Percentiles rank a stretch among this genome's conserved stretches.
Evolutionary conservation across 257 asterid species (phyloP).

Genomic region (Solanum corneliomulleri): DNA sequence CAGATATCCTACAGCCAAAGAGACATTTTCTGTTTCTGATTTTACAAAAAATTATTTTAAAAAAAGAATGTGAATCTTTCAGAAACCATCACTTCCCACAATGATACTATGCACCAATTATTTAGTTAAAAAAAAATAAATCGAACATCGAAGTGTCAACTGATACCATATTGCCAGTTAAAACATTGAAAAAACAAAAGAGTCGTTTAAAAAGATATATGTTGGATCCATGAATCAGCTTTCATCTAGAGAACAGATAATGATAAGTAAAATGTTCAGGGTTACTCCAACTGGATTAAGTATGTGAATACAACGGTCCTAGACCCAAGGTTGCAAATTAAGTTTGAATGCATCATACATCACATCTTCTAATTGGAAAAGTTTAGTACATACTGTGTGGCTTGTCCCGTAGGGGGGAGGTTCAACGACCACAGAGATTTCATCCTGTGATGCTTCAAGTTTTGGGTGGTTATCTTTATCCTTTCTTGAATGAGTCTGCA

Average conservation of each 20-base stretch:
- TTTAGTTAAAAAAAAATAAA: neutral
- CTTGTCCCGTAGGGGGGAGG: constrained; percentile 77
- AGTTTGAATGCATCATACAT: neutral
- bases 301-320: neutral
- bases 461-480: constrained; percentile 21
- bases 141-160: neutral
- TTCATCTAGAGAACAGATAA: neutral
- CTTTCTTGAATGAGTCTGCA: constrained; percentile 84
- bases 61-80: neutral
- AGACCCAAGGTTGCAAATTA: neutral
- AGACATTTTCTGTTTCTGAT: neutral
- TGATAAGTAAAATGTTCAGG: neutral
- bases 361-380: neutral
- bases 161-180: neutral
- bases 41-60: neutral
- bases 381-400: constrained; percentile 44
- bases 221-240: neutral
- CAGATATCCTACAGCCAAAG: neutral
- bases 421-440: constrained; percentile 40
- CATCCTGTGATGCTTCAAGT: constrained; percentile 30
- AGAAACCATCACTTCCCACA: neutral
- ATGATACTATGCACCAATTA: neutral
- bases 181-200: neutral
- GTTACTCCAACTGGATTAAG: neutral
- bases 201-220: neutral